Base-by-base conservation (phyloP, 495 filamentous ascomycete genomes). In the Sporormia fimetaria region DNA sequence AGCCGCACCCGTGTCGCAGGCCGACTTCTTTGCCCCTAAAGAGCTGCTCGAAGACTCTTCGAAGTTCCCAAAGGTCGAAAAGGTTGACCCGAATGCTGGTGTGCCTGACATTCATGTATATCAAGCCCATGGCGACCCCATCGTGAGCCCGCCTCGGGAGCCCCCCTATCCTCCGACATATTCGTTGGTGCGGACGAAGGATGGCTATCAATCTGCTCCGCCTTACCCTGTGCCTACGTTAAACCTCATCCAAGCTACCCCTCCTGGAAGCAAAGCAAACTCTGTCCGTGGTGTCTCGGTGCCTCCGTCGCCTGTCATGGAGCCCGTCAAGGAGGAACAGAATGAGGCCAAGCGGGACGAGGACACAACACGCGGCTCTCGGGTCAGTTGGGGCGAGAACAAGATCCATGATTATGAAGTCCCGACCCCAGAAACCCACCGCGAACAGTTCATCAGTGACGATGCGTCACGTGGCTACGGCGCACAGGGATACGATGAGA, bases 341-440 rank as follows among this genome's bases (percentile, higher is more conserved):
- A 29, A 45, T 10, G 39, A 25, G 12, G 23, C 42, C 5, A 40
- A 42, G 23, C 38, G 47, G 27, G 33, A 34, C 2, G 42, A 39
- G 18, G 26, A 39, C 12, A 44, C 16, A 14, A 33, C 31, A 27
- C 23, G 33, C 16, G 26, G 21, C n/a, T 42, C 51, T 10, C 54
- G 47, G 16, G 59, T 64, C n/a, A 51, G 56, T n/a, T 64, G 61
- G 61, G 59, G 62, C 12, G 57, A 58, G 30, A 54, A 60, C 28
- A 48, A 57, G 38, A 60, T 54, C 26, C 53, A 54, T 30, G 43
- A 54, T 33, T 65, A 60, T 28, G 58, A 63, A 12, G 56, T 54
- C 22, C 44, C 30, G 16, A 59, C 58, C 5, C 60, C 62, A 6
- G 58, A 61, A 12, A 52, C 57, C 12, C 39, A 46, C 32, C 49